Base-by-base conservation (phyloP, 2,329 filamentous ascomycete genomes). In the Grosmannia huntii region DNA sequence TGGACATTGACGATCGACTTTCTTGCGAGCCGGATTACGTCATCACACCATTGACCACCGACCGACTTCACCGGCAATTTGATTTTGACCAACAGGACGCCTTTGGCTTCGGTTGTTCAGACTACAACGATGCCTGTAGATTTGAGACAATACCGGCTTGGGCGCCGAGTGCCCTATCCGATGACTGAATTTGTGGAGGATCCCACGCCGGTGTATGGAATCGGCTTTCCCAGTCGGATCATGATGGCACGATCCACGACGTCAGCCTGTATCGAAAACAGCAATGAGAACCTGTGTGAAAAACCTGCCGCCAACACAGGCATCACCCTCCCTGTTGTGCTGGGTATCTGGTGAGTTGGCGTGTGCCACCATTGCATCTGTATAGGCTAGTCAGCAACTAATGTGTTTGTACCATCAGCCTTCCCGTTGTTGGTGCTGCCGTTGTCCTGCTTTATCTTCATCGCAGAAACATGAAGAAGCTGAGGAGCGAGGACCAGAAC, bases 371-470 rank as follows among this genome's bases (percentile, higher is more conserved):
- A 3, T 7, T 27, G 25, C 12, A 12, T n/a, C 27, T 19, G 25
- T 25, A n/a, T 27, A 12, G 6, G 38, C 14, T 19, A 31, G 41
- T 27, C 5, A 31, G 4, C 25, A 7, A n/a, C 50, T 53, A 33
- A 48, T 27, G 23, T 7, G 48, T 19, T 11, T 27, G 21, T 51
- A 68, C 64, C 57, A 33, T 19, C 21, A 96, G 91, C 49, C 83
- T 97, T 57, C 91, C 94, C 1, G 68, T 96, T 53, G 75, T 84
- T 33, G 74, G 81, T 61, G 85, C 87, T 23, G 69, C 86, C 1
- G 68, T 83, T 53, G 80, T 90, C 1, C 74, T 96, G 46, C 67
- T 91, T 63, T 86, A 84, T 67, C 79, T 99, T 41, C 91, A 96
- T 68, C 83, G 89, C 56, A 81, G 89, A 69, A 87, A 90, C 66